These are phyloP conservation scores for Aotearoamyces nothofagi DNA, from an alignment of 2,329 filamentous ascomycete species.

Conservation along the genomic window DNA sequence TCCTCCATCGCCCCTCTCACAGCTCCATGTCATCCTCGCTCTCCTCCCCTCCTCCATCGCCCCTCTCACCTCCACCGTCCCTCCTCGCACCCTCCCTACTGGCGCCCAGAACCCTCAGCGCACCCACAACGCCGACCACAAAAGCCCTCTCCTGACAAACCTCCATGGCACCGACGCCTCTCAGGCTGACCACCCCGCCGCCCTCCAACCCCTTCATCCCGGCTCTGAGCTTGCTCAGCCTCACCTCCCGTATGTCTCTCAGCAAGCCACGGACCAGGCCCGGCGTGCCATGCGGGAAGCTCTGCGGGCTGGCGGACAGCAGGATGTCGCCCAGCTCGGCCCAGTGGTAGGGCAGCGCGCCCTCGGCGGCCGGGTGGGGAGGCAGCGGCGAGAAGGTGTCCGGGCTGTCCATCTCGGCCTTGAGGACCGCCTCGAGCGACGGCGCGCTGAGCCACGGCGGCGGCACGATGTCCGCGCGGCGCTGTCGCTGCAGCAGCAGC, in stretches of 20 bases:
- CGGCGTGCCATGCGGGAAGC: constrained; percentile 46
- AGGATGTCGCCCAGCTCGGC: constrained; percentile 80
- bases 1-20: constrained; percentile 27
- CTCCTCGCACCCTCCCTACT: constrained; percentile 63
- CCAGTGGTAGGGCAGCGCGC: constrained; percentile 86
- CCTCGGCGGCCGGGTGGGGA: constrained; percentile 42
- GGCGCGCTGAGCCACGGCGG: constrained; percentile 76
- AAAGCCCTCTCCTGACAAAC: constrained; percentile 76
- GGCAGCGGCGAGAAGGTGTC: constrained; percentile 67
- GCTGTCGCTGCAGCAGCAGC: constrained; percentile 84
- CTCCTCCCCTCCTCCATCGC: constrained; percentile 37
- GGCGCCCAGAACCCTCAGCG: constrained; percentile 67
- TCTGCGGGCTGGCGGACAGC: constrained; percentile 71
- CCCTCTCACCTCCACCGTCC: constrained; percentile 56
- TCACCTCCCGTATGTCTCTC: constrained; percentile 71
- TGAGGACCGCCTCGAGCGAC: constrained; percentile 63
- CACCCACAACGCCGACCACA: constrained; percentile 74
- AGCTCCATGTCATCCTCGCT: constrained; percentile 36
- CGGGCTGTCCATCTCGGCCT: constrained; percentile 62
- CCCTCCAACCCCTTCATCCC: constrained; percentile 57
- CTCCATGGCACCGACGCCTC: constrained; percentile 85
- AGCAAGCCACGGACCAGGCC: constrained; percentile 62
- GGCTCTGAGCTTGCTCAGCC: constrained; percentile 75
- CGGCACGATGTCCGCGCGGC: constrained; percentile 80
- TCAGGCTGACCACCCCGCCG: constrained; percentile 53